A percentile compares a stretch with the other conserved stretches of the same genome.
Evolutionary conservation across 129 eudicot species (phyloP).

Genomic region (Kitagawia praeruptora): DNA sequence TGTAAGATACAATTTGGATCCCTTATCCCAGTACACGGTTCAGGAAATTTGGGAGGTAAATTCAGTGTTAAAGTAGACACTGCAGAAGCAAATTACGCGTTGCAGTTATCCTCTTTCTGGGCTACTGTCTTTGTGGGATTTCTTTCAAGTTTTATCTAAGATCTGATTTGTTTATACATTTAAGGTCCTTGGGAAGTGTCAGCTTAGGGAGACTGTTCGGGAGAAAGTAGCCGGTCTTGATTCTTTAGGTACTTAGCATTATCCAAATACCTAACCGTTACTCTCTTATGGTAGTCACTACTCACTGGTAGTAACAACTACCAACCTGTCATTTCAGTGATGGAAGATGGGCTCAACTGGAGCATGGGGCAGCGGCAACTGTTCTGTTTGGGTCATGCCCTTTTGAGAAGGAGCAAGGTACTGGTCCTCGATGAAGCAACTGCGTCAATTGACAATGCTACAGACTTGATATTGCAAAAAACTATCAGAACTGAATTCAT

Average conservation of each 20-base stretch:
- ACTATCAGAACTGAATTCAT: conserved; percentile 79
- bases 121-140: not conserved
- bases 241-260: conserved; percentile 36
- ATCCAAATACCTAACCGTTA: not conserved
- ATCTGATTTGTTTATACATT: not conserved
- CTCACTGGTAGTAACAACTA: not conserved
- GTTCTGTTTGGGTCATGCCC: conserved; percentile 90
- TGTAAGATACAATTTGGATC: conserved; percentile 70
- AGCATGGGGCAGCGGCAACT: conserved; percentile 95
- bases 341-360: conserved; percentile 94
- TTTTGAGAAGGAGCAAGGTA: conserved; percentile 72
- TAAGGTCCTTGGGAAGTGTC: conserved; percentile 69
- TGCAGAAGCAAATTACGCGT: not conserved
- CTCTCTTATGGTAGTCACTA: not conserved
- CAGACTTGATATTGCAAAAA: conserved; percentile 73
- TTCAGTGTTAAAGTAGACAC: not conserved
- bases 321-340: conserved; percentile 32
- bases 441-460: conserved; percentile 80
- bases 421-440: conserved; percentile 95
- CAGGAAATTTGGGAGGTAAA: conserved; percentile 79
- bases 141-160: not conserved
- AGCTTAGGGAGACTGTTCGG: conserved; percentile 54
- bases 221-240: conserved; percentile 50
- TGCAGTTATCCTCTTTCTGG: not conserved
- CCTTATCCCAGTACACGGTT: conserved; percentile 41